A percentile compares a stretch with the other conserved stretches of the same genome.
Evolutionary conservation across 495 filamentous ascomycete genomes (phyloP).

Genomic region (Xylaria acuta): DNA sequence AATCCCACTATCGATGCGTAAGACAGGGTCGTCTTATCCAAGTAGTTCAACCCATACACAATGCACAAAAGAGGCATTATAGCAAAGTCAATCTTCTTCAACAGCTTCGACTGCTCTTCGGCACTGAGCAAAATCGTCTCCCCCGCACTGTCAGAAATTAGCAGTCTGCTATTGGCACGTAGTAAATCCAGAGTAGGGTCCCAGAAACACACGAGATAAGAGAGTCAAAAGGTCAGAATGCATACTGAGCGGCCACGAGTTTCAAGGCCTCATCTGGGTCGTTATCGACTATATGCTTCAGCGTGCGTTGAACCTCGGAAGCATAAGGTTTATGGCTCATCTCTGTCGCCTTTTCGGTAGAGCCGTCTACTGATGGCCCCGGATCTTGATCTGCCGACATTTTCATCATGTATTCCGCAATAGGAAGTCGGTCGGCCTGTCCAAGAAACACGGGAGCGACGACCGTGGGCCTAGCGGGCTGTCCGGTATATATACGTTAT

Average conservation of each 20-base stretch:
- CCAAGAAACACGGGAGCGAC: background rate
- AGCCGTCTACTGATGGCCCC: background rate
- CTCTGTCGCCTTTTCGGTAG: conserved; percentile 32
- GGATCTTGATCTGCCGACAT: conserved; percentile 14
- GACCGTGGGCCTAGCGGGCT: background rate
- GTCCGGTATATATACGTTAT: conserved; percentile 5
- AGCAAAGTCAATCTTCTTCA: conserved; percentile 65
- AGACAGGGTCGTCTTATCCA: conserved; percentile 70
- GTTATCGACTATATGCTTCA: conserved; percentile 32
- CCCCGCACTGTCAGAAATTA: conserved; percentile 20
- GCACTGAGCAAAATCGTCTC: conserved; percentile 44
- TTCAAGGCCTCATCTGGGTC: conserved; percentile 43
- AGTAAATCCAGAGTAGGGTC: background rate
- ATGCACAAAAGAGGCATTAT: conserved; percentile 68
- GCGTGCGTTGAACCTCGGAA: conserved; percentile 11
- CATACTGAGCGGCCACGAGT: conserved; percentile 31
- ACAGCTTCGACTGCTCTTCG: conserved; percentile 53
- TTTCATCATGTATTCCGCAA: background rate
- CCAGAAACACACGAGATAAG: background rate
- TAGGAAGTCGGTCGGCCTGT: background rate
- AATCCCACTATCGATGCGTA: conserved; percentile 70
- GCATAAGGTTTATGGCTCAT: conserved; percentile 20
- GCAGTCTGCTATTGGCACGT: background rate
- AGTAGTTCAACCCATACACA: conserved; percentile 68
- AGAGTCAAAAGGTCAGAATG: background rate